A percentile compares a stretch with the other conserved stretches of the same genome.
These are phyloP conservation scores for Alnus rubra DNA, from an alignment of 306 rosid genomes.

Conservation along the genomic window DNA sequence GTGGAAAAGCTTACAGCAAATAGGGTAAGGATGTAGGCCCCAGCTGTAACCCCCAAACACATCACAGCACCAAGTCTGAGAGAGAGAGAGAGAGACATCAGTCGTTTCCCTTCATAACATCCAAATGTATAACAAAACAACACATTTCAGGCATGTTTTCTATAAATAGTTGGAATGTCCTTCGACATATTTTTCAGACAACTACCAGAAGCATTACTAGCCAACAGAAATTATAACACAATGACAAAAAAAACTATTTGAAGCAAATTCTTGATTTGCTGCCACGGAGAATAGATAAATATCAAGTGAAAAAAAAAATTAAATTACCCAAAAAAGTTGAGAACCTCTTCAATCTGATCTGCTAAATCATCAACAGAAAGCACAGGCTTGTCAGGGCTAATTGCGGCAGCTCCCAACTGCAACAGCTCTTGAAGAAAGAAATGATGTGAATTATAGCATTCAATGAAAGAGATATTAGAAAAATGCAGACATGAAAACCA, in stretches of 20 bases:
- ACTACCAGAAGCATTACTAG: background rate
- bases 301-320: constrained; percentile 16
- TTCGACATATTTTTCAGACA: background rate
- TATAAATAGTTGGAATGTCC: background rate
- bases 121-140: constrained; percentile 14
- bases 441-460: constrained; percentile 33
- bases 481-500: constrained; percentile 17
- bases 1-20: constrained; percentile 73
- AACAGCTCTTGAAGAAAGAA: constrained; percentile 66
- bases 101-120: constrained; percentile 14
- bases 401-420: constrained; percentile 90
- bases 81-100: constrained; percentile 31
- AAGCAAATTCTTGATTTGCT: background rate
- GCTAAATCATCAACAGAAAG: constrained; percentile 88
- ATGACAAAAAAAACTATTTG: background rate
- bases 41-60: constrained; percentile 98
- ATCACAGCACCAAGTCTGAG: constrained; percentile 80
- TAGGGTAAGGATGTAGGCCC: constrained; percentile 86
- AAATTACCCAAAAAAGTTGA: constrained; percentile 80
- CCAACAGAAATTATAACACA: background rate
- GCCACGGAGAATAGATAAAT: constrained; percentile 4
- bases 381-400: constrained; percentile 56
- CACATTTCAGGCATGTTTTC: background rate
- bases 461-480: constrained; percentile 16
- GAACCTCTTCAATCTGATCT: constrained; percentile 96